Conservation (phyloP, 805 yeast species). For the Candida peoriensis region DNA sequence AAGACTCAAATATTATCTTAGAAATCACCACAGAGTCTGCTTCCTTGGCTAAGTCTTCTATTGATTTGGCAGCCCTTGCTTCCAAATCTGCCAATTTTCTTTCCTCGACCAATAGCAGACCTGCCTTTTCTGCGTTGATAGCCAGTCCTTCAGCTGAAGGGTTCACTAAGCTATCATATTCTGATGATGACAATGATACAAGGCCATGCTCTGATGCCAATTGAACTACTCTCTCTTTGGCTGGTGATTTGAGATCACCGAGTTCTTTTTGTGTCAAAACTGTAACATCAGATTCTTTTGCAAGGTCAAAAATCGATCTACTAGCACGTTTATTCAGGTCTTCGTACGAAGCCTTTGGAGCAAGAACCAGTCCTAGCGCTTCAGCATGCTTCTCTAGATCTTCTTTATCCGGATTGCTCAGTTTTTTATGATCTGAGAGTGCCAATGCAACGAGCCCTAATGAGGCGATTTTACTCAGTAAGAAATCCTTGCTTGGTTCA, state of each 20-base stretch:
- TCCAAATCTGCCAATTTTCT: slow-evolving; percentile 5
- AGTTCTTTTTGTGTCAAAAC: slow-evolving; percentile 2
- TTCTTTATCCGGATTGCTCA: slow-evolving; percentile 5
- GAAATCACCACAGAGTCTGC: slow-evolving; percentile 3
- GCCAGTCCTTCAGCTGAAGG: slow-evolving; percentile 2
- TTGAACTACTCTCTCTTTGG: slow-evolving; percentile 1
- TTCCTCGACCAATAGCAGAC: background rate
- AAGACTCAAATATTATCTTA: background rate
- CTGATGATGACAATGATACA: slow-evolving; percentile 5
- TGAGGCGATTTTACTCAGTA: slow-evolving; percentile 7
- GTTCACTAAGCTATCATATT: background rate
- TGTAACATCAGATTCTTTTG: slow-evolving; percentile 7
- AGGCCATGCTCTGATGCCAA: slow-evolving; percentile 8
- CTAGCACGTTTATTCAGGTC: slow-evolving; percentile 1
- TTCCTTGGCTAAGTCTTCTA: slow-evolving; percentile 11
- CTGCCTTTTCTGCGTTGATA: background rate
- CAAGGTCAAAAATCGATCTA: slow-evolving; percentile 6
- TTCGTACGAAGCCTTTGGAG: slow-evolving; percentile 5
- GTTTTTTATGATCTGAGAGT: slow-evolving; percentile 5
- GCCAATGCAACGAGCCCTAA: slow-evolving; percentile 7
- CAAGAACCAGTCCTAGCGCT: slow-evolving; percentile 1
- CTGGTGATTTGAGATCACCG: slow-evolving; percentile 1
- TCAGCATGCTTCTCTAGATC: slow-evolving; percentile 9
- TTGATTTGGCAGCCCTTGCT: slow-evolving; percentile 3
- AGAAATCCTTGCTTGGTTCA: slow-evolving; percentile 13